A percentile compares a stretch with the other conserved stretches of the same genome.
Conservation (phyloP, 2,329 filamentous ascomycete species). For the Fusarium humuli region DNA sequence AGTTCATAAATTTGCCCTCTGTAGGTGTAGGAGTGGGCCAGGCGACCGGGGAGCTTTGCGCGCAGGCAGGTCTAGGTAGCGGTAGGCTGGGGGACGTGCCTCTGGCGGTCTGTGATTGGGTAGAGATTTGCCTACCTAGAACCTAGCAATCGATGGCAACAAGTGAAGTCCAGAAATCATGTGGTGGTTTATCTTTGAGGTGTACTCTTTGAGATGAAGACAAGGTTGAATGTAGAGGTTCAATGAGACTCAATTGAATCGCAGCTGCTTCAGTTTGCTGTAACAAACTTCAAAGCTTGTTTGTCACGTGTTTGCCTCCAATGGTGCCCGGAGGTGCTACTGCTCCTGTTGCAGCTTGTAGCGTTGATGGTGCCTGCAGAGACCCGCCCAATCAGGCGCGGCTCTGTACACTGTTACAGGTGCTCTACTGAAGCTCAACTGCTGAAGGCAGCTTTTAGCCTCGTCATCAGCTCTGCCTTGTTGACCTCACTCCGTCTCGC, state of each 20-base stretch:
- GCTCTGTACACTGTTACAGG: constrained; percentile 1
- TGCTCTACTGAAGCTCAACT: constrained; percentile 42
- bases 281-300: constrained; percentile 35
- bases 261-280: constrained; percentile 10
- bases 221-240: neutral
- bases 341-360: neutral
- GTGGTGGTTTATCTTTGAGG: constrained; percentile 3
- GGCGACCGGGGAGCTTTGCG: constrained; percentile 39
- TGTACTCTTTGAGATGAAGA: neutral
- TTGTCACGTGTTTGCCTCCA: constrained; percentile 45
- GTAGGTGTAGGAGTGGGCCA: constrained; percentile 38
- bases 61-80: constrained; percentile 30
- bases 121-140: constrained; percentile 12
- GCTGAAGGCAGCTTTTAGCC: constrained; percentile 64
- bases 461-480: constrained; percentile 63
- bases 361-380: neutral
- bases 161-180: constrained; percentile 11
- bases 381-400: constrained; percentile 45
- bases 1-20: constrained; percentile 47
- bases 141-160: constrained; percentile 9
- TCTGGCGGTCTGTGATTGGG: constrained; percentile 39
- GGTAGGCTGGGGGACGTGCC: constrained; percentile 44
- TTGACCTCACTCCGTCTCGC: constrained; percentile 40
- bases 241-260: neutral
- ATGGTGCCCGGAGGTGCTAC: neutral